phyloP scores from a whole-genome alignment of 2,329 filamentous ascomycete species.

The Trematosphaeria pertusa region DNA sequence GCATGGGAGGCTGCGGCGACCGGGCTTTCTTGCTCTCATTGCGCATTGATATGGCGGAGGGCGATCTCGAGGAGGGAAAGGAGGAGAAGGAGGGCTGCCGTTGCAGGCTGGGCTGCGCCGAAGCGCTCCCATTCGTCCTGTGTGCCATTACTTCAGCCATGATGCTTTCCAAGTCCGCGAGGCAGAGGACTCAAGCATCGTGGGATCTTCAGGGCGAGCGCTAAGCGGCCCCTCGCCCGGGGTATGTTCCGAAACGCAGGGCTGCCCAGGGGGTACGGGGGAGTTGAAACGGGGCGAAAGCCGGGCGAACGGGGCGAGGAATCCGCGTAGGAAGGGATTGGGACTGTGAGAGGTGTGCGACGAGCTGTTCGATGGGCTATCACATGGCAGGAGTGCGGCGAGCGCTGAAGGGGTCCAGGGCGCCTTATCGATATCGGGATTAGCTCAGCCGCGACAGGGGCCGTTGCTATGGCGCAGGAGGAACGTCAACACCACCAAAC shows the following conservation, averaged over 20 bases:
- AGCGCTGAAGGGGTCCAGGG: too few species aligned
- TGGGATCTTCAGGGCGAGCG: constrained; percentile 24
- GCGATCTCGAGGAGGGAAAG: constrained; percentile 49
- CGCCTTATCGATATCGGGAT: constrained; percentile 24
- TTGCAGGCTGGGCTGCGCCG: constrained; percentile 35
- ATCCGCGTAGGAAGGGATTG: neutral
- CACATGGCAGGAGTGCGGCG: too few species aligned
- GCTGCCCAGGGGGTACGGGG: neutral
- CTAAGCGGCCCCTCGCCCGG: constrained; percentile 27
- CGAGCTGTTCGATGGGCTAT: too few species aligned
- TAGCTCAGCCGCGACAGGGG: constrained; percentile 1
- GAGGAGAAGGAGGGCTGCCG: constrained; percentile 54
- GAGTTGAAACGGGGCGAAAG: neutral
- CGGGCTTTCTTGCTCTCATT: constrained; percentile 41
- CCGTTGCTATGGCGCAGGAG: constrained; percentile 23
- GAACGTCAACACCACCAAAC: constrained; percentile 30
- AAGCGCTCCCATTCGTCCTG: constrained; percentile 25
- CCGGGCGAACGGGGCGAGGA: neutral
- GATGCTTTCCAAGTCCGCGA: constrained; percentile 29
- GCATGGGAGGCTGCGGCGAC: constrained; percentile 46
- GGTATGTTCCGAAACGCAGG: constrained; percentile 19
- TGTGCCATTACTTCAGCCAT: constrained; percentile 43
- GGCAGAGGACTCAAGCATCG: constrained; percentile 20
- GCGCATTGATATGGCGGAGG: constrained; percentile 45
- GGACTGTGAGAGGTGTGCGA: neutral